Percentiles rank a stretch among this genome's conserved stretches.
Evolutionary conservation across 139 green algal genomes (phyloP).

Genomic region (Chlamydomonas eustigma): DNA sequence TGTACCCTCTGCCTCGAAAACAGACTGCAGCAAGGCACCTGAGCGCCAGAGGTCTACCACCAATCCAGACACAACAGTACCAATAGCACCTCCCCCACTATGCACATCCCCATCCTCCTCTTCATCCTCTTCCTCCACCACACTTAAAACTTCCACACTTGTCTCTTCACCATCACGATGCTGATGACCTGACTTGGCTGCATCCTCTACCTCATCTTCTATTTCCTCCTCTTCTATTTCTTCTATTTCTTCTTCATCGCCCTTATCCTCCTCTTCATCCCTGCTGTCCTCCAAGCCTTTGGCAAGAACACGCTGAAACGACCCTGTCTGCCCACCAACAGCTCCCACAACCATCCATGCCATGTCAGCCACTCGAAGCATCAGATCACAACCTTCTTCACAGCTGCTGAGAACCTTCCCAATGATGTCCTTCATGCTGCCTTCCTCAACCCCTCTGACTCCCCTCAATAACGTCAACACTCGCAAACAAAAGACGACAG

Average conservation of each 20-base stretch:
- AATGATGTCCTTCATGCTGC: no score
- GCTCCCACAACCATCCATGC: no score
- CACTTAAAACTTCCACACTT: no score
- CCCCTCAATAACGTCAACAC: not conserved
- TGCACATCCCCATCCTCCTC: not conserved
- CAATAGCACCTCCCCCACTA: no score
- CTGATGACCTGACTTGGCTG: conserved; percentile 7
- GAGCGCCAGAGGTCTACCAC: not conserved
- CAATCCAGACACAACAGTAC: not conserved
- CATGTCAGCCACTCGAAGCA: no score
- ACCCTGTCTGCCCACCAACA: no score
- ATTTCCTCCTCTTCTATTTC: not conserved
- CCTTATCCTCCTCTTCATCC: not conserved
- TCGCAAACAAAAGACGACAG: no score
- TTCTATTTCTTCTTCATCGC: not conserved
- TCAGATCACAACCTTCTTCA: no score
- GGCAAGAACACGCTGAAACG: no score
- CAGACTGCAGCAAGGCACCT: not conserved
- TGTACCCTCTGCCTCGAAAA: not conserved
- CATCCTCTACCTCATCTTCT: conserved; percentile 9
- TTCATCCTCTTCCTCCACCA: conserved; percentile 8
- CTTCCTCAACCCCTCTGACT: not conserved
- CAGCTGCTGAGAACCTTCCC: no score
- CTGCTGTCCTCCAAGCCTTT: not conserved
- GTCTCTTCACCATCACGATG: not conserved